phyloP scores from a whole-genome alignment of 768 basidiomycete species.

The Trametes cingulata region DNA sequence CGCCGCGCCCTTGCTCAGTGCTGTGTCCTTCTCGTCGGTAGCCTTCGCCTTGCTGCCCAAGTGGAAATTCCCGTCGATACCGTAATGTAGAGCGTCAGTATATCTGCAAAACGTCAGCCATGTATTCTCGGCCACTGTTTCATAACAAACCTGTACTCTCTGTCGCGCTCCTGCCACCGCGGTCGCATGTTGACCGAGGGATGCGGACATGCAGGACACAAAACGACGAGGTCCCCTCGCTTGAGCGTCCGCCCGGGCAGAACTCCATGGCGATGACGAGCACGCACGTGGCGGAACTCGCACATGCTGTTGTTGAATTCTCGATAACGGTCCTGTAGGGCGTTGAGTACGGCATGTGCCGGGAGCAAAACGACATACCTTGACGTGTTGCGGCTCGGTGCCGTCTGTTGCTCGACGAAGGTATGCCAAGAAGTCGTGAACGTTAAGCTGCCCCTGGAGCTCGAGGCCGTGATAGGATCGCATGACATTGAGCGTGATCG shows the following conservation, averaged over 20 bases:
- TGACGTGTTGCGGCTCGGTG: neutral
- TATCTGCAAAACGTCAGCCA: too few species aligned
- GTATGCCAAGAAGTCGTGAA: neutral
- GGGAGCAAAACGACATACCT: neutral
- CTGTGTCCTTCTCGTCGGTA: constrained; percentile 9
- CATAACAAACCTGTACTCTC: neutral
- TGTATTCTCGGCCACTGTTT: too few species aligned
- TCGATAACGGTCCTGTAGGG: neutral
- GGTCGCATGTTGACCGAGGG: constrained; percentile 22
- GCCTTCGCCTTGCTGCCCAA: constrained; percentile 12
- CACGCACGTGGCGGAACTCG: neutral
- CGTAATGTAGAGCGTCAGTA: constrained; percentile 9
- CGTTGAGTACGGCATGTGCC: too few species aligned
- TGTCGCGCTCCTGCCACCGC: constrained; percentile 14
- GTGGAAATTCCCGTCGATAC: constrained; percentile 22
- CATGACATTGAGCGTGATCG: neutral
- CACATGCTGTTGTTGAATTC: constrained; percentile 1
- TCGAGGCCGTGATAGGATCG: neutral
- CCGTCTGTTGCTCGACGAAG: neutral
- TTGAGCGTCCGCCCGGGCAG: neutral
- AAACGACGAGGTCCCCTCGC: constrained; percentile 16
- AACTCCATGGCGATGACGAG: neutral
- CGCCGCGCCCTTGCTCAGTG: constrained; percentile 12
- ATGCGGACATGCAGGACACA: constrained; percentile 30
- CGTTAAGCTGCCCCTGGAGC: neutral